phyloP scores from a whole-genome alignment of 2,329 filamentous ascomycete species.

The Calonectria ilicicola region DNA sequence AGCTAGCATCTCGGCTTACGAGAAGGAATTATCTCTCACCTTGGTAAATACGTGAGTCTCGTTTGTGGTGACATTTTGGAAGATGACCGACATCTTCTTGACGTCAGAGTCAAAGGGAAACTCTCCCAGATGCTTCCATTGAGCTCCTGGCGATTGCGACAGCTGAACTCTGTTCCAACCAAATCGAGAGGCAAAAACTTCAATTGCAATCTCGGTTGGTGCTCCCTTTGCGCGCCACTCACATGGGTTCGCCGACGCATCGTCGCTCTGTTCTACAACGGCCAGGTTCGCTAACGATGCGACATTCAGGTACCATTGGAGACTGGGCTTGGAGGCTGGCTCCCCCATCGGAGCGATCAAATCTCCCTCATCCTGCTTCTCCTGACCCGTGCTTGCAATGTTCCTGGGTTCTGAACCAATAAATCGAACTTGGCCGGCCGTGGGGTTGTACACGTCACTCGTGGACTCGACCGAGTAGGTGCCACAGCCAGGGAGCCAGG shows the following conservation, averaged over 20 bases:
- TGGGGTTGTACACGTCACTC: conserved; percentile 46
- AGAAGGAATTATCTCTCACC: conserved; percentile 40
- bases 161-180: conserved; percentile 68
- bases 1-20: neutral
- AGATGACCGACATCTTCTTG: conserved; percentile 83
- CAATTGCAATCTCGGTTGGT: conserved; percentile 77
- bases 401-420: conserved; percentile 30
- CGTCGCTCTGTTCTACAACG: conserved; percentile 53
- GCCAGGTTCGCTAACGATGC: conserved; percentile 76
- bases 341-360: conserved; percentile 30
- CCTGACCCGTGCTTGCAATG: neutral
- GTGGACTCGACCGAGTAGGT: conserved; percentile 48
- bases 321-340: conserved; percentile 55
- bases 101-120: conserved; percentile 81
- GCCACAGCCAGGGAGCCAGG: conserved; percentile 45
- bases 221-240: conserved; percentile 75
- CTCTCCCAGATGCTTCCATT: conserved; percentile 72
- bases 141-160: conserved; percentile 58
- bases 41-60: conserved; percentile 68
- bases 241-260: conserved; percentile 59
- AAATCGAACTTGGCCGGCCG: conserved; percentile 37
- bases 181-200: conserved; percentile 79
- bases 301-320: conserved; percentile 71
- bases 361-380: conserved; percentile 14
- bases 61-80: conserved; percentile 55